Evolutionary conservation across 805 yeast species (phyloP), one percentile per base, ranked within the genome.

Genomic region (Wickerhamiella kurtzmanii): DNA sequence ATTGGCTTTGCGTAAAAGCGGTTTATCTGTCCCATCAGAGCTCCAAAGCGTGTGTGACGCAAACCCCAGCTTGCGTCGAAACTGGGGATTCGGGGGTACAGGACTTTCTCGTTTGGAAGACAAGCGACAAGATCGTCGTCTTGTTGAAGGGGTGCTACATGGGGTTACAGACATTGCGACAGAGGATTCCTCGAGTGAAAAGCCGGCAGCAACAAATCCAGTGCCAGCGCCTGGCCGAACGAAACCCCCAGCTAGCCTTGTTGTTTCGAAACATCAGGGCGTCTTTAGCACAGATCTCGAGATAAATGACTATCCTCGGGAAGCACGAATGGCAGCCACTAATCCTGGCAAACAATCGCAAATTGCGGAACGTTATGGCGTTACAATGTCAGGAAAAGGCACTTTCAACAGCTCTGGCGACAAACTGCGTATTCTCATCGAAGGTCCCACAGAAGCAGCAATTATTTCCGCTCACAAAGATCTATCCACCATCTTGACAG

Each of bases 11-110:
- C 71, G 72, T 44, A 56, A 80, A 54, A 74, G 81, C 42, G 74
- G 77, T 44, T 66, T 64, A 4, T 71, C 72, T 1, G 68, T 82
- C n/a, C 77, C 82, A 1, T 65, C 64, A 1, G 69, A 72, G 22
- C 65, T 82, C 39, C 60, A 58, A 35, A 60, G 60, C 13, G 68
- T 87, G 60, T 25, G 77, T 82, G 0, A 63, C 67, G 3, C 56
- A 63, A 37, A 86, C 83, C 60, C 64, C 74, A 48, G 69, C 64
- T 13, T 84, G 80, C 48, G 69, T 84, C 50, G 77, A 78, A 51
- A 60, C 67, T 1, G 95, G 94, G 98, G 98, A 0, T 92, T 87
- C 66, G 94, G 96, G 2, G 98, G 98, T 18, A 80, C 82, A 54
- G 97, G 97, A 1, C 69, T 88, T 45, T 89, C 80, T 40, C 81